Evolutionary conservation across 345 rosid species (phyloP), one percentile per base, ranked within the genome.

Genomic region (Eucalyptus albens): DNA sequence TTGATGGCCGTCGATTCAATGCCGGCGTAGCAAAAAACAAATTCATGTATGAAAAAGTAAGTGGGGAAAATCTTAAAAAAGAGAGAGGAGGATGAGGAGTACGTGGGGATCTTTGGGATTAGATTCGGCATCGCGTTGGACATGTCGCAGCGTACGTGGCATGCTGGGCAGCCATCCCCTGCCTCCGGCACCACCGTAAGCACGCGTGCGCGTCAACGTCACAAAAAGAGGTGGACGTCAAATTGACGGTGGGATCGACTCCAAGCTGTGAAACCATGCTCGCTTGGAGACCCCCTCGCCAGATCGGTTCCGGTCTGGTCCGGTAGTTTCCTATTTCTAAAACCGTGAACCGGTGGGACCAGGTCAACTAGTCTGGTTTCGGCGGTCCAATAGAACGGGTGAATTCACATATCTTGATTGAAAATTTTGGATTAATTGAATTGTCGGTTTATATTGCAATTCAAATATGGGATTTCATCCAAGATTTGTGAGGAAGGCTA

Each of bases 51-150:
- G 45, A 72, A 19, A 65, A 62, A n/a, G 37, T n/a, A 7, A 65
- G 4, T n/a, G 77, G 45, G 45, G 21, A 17, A 33, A 72, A 17
- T 9, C 3, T 17, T 5, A 31, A 67, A 31, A 42, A 15, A n/a
- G 17, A 19, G 10, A 26, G 56, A 50, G 37, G 13, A 62, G 85
- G 44, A 62, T 29, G 89, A 85, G 40, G 90, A 87, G 88, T 69
- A 88, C 91, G 90, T 88, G 88, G 83, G 92, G 86, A 53, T 53
- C 62, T 89, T 89, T 89, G 6, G 93, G 93, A 90, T 90, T 88
- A 91, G 94, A 92, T 87, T 91, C 62, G 42, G 93, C 89, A 42
- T 45, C 47, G 92, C 53, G 89, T 90, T 44, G 87, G 72, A 49
- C 86, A 56, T 80, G 92, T 67, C 81, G 89, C 47, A 33, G 88